Percentiles rank a stretch among this genome's conserved stretches.
These are phyloP conservation scores for Fusarium sp. DNA, from an alignment of 2,329 filamentous ascomycete species.

Conservation along the genomic window DNA sequence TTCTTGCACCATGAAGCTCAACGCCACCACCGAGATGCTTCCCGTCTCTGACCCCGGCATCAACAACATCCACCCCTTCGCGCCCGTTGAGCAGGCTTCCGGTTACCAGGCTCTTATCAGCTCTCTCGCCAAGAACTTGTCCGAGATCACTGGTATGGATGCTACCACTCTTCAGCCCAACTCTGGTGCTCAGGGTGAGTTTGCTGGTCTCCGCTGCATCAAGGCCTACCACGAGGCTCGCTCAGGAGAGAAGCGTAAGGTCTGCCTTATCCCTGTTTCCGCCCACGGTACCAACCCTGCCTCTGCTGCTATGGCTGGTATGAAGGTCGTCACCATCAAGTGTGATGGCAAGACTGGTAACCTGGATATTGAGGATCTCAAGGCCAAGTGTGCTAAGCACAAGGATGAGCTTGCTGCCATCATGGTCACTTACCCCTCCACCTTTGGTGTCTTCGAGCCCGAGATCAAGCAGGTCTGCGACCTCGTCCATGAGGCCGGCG, in stretches of 20 bases:
- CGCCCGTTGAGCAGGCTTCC: slow-evolving; percentile 73
- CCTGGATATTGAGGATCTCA: slow-evolving; percentile 89
- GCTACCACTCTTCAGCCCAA: slow-evolving; percentile 92
- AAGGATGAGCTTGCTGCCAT: slow-evolving; percentile 89
- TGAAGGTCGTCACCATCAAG: slow-evolving; percentile 93
- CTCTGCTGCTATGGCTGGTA: slow-evolving; percentile 94
- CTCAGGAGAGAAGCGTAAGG: slow-evolving; percentile 77
- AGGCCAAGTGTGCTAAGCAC: slow-evolving; percentile 90
- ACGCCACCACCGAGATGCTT: slow-evolving; percentile 93
- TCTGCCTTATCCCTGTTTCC: slow-evolving; percentile 94
- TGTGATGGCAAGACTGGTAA: slow-evolving; percentile 91
- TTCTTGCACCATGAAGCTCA: slow-evolving; percentile 98
- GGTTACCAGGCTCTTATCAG: slow-evolving; percentile 81
- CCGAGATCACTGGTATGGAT: slow-evolving; percentile 90
- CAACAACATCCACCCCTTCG: slow-evolving; percentile 85
- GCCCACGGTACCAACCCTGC: slow-evolving; percentile 97
- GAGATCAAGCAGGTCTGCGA: slow-evolving; percentile 88
- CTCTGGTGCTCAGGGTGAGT: slow-evolving; percentile 96
- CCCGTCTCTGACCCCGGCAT: slow-evolving; percentile 66
- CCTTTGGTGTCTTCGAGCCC: slow-evolving; percentile 95
- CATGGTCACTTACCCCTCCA: slow-evolving; percentile 97
- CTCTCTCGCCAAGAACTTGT: slow-evolving; percentile 81
- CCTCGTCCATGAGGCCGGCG: slow-evolving; percentile 88
- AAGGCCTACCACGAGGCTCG: slow-evolving; percentile 82
- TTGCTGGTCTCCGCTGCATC: slow-evolving; percentile 90